Conservation (phyloP, 2,329 filamentous ascomycete species). For the Chrysosporium keratinophilum region DNA sequence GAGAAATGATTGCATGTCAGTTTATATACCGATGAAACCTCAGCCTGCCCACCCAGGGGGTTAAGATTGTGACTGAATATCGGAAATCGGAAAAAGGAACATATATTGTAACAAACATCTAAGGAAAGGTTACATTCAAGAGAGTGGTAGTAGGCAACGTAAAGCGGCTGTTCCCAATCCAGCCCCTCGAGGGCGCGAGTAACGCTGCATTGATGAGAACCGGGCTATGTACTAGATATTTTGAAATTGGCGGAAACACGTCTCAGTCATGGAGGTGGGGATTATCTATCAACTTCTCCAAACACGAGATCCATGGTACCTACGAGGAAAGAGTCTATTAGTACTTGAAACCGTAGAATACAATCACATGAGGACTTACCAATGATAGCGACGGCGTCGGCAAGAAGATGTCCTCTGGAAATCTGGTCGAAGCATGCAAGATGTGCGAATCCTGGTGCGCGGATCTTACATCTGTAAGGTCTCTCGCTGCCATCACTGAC, state of each 20-base stretch:
- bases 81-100: background rate
- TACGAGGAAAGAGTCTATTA: constrained; percentile 15
- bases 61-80: background rate
- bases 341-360: background rate
- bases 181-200: background rate
- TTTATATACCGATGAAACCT: too few species aligned
- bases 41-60: background rate
- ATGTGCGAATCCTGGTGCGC: constrained; percentile 93
- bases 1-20: too few species aligned
- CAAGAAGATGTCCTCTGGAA: constrained; percentile 80
- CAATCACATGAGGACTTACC: constrained; percentile 33
- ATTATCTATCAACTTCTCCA: constrained; percentile 54
- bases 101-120: constrained; percentile 5
- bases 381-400: constrained; percentile 94
- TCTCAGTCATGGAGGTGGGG: background rate
- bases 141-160: background rate
- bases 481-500: constrained; percentile 94
- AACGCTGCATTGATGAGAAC: background rate
- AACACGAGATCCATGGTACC: constrained; percentile 79
- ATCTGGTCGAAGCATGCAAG: constrained; percentile 90
- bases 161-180: background rate
- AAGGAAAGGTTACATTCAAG: constrained; percentile 5
- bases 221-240: constrained; percentile 6
- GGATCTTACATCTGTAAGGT: constrained; percentile 94
- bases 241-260: background rate